Evolutionary conservation across 1,139 yeast species (phyloP).

Genomic region (Suhomyces atakaporum): DNA sequence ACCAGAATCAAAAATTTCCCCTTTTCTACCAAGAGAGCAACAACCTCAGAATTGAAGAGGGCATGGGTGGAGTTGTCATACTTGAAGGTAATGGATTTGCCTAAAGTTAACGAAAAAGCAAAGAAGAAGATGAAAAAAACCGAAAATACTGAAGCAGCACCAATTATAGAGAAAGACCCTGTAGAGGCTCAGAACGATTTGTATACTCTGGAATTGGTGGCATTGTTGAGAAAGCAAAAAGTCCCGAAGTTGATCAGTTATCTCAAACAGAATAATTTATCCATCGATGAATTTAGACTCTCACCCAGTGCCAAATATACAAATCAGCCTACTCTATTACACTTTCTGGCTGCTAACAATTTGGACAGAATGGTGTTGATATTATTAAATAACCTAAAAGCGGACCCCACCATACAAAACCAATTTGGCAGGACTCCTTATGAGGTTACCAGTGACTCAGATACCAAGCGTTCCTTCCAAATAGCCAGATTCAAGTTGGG

Average conservation of each 20-base stretch:
- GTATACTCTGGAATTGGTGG: slow-evolving; percentile 59
- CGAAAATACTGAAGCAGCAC: slow-evolving; percentile 1
- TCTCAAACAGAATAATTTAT: slow-evolving; percentile 57
- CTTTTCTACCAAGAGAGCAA: slow-evolving; percentile 87
- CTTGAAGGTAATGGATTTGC: slow-evolving; percentile 55
- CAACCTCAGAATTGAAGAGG: slow-evolving; percentile 73
- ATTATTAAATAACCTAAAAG: slow-evolving; percentile 63
- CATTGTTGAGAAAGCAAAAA: slow-evolving; percentile 68
- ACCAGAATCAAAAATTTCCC: slow-evolving; percentile 70
- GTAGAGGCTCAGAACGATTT: slow-evolving; percentile 34
- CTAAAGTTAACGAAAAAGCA: slow-evolving; percentile 43
- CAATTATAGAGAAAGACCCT: slow-evolving; percentile 22
- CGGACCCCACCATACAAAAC: slow-evolving; percentile 65
- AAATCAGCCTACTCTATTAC: slow-evolving; percentile 73
- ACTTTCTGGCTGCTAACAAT: slow-evolving; percentile 73
- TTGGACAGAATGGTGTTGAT: slow-evolving; percentile 67
- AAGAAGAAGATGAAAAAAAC: slow-evolving; percentile 21
- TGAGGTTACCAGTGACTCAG: slow-evolving; percentile 51
- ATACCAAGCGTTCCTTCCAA: slow-evolving; percentile 62
- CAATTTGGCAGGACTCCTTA: slow-evolving; percentile 62
- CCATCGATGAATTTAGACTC: slow-evolving; percentile 50
- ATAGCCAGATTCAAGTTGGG: slow-evolving; percentile 68
- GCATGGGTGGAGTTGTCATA: slow-evolving; percentile 84
- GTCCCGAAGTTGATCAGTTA: slow-evolving; percentile 73
- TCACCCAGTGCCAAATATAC: slow-evolving; percentile 55